Evolutionary conservation across 805 yeast genomes (phyloP).

Genomic region (Candida xyloterini): DNA sequence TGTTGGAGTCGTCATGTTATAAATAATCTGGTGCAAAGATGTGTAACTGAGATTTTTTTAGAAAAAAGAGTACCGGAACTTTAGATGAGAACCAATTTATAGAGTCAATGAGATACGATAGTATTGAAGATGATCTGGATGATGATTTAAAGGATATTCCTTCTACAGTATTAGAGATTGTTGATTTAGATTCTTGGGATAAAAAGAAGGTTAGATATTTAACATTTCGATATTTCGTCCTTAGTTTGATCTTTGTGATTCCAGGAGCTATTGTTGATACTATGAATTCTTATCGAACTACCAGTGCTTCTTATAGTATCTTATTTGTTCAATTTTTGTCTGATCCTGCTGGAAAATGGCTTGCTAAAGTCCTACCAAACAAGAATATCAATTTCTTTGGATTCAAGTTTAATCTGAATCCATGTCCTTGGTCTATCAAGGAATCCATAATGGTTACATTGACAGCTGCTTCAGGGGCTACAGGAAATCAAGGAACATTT

Average conservation of each 20-base stretch:
- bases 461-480: conserved; percentile 51
- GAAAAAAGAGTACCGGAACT: background rate
- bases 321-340: conserved; percentile 50
- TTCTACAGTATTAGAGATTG: conserved; percentile 32
- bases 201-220: conserved; percentile 27
- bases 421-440: conserved; percentile 56
- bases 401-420: conserved; percentile 40
- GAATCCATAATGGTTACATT: conserved; percentile 52
- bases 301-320: conserved; percentile 47
- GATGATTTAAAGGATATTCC: conserved; percentile 33
- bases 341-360: conserved; percentile 46
- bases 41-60: background rate
- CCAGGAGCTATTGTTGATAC: conserved; percentile 42
- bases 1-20: conserved; percentile 86
- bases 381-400: conserved; percentile 20
- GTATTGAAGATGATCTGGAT: conserved; percentile 2
- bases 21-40: conserved; percentile 13
- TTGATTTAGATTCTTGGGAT: conserved; percentile 23
- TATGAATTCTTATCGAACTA: conserved; percentile 34
- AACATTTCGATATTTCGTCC: conserved; percentile 37
- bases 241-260: conserved; percentile 34
- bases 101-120: conserved; percentile 7
- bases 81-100: background rate
- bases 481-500: conserved; percentile 49
- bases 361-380: conserved; percentile 41